Conservation (phyloP, 2,329 filamentous ascomycete genomes). For the Cladosporium colombiae region DNA sequence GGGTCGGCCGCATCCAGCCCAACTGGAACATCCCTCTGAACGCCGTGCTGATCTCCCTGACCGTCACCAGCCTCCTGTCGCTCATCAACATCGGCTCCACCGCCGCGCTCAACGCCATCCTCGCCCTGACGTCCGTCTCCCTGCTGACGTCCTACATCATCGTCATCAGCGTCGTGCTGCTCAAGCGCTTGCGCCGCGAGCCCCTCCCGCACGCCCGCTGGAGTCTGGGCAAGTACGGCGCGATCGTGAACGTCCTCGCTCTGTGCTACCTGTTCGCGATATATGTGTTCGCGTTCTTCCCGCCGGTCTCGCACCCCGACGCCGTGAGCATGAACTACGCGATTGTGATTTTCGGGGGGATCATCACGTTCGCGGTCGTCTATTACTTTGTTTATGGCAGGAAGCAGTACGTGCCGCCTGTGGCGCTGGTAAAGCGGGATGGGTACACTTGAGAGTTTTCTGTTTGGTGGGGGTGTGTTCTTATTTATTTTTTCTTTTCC, state of each 20-base stretch:
- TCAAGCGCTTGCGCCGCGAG: constrained; percentile 42
- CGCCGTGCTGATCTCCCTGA: constrained; percentile 50
- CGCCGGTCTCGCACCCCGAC: constrained; percentile 36
- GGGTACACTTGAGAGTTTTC: not conserved
- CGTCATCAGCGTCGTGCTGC: constrained; percentile 43
- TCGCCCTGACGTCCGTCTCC: constrained; percentile 46
- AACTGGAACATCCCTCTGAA: constrained; percentile 35
- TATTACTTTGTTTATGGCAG: constrained; percentile 41
- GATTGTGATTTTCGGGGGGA: constrained; percentile 41
- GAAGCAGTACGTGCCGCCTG: constrained; percentile 38
- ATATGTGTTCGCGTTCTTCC: constrained; percentile 59
- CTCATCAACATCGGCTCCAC: constrained; percentile 47
- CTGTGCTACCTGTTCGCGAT: constrained; percentile 56
- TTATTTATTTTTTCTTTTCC: not conserved
- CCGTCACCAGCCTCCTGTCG: constrained; percentile 49
- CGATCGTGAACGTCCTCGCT: constrained; percentile 56
- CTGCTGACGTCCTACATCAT: constrained; percentile 49
- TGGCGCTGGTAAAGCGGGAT: constrained; percentile 32
- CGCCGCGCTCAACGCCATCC: constrained; percentile 48
- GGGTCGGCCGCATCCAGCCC: constrained; percentile 38
- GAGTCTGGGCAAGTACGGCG: constrained; percentile 54
- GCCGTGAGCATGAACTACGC: constrained; percentile 47
- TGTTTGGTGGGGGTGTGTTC: not conserved
- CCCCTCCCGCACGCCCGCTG: constrained; percentile 53
- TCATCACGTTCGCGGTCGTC: constrained; percentile 39